Conservation (phyloP, 345 rosid species). For the Raphanus sativus region DNA sequence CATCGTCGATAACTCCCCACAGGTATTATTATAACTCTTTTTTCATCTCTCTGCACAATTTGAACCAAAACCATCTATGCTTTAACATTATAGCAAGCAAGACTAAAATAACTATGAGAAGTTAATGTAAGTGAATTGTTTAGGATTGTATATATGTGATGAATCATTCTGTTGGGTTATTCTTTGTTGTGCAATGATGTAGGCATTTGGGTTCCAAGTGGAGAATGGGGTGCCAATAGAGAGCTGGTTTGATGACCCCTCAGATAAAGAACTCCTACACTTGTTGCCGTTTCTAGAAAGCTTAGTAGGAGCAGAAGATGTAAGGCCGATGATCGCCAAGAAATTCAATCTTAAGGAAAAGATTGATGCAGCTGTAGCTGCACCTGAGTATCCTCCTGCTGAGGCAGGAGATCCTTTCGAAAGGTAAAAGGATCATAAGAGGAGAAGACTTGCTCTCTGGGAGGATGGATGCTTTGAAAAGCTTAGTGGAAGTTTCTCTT, state of each 20-base stretch:
- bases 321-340: conserved; percentile 75
- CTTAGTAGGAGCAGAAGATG: conserved; percentile 86
- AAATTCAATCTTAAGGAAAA: conserved; percentile 79
- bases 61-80: no score
- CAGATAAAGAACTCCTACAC: conserved; percentile 76
- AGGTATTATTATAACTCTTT: conserved; percentile 52
- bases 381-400: conserved; percentile 57
- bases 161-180: neutral
- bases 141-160: no score
- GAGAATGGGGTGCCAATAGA: conserved; percentile 97
- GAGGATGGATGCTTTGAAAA: conserved; percentile 2
- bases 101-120: no score
- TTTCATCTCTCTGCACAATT: neutral
- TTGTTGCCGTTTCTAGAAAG: conserved; percentile 89
- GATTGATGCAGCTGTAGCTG: conserved; percentile 62
- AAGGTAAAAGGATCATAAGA: conserved; percentile 36
- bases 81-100: no score
- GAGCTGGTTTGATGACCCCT: conserved; percentile 93
- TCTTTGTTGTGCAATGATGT: neutral
- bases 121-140: no score
- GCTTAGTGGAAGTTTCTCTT: conserved; percentile 19
- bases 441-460: conserved; percentile 3
- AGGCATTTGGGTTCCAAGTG: conserved; percentile 99
- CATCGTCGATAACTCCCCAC: conserved; percentile 96
- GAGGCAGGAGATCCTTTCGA: conserved; percentile 58